Evolutionary conservation across 768 basidiomycete species (phyloP), one percentile per base, ranked within the genome.

Genomic region (Auriscalpium orientale): DNA sequence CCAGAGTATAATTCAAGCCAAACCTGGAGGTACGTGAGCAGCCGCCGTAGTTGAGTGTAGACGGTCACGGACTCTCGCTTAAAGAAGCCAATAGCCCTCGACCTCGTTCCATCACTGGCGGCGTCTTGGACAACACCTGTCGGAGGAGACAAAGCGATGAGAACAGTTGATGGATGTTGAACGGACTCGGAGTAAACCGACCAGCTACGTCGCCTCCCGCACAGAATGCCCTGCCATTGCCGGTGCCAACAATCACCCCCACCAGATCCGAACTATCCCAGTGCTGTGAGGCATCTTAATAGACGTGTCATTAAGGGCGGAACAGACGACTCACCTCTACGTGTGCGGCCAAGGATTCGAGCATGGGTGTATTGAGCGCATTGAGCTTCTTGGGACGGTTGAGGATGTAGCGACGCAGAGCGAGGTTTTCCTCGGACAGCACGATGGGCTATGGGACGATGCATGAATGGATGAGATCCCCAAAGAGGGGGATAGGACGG

Each of bases 171-270:
- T 28, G 48, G 18, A 28, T 35, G 21, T 46, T 36, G 46, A 51
- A 50, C 20, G 44, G 58, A 28, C 4, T 28, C 20, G 44, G 58
- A 28, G 7, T 28, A 28, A 28, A 58, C 87, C 71, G 63, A 95
- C 95, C 75, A 57, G 82, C 85, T 56, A 99, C 89, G 70, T 99
- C 97, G 46, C 97, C 97, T 13, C 97, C 97, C 7, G 91, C 87
- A 65, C 94, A 98, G 68, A 98, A 98, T 12, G 87, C 90, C 56
- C 83, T 77, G 4, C 85, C 87, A 12, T 71, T 69, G 21, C 89
- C 89, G 35, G 80, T 79, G 36, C 86, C 88, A 38, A 91, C 78
- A 57, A 97, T 81, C 33, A 86, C 77, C 55, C 80, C 79, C 62
- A 84, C 84, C 8, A 91, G 77, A 50, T 85, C 79, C 33, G 89